Evolutionary conservation across 2,329 filamentous ascomycete genomes (phyloP).

Genomic region (Aspergillus novoparasiticus): DNA sequence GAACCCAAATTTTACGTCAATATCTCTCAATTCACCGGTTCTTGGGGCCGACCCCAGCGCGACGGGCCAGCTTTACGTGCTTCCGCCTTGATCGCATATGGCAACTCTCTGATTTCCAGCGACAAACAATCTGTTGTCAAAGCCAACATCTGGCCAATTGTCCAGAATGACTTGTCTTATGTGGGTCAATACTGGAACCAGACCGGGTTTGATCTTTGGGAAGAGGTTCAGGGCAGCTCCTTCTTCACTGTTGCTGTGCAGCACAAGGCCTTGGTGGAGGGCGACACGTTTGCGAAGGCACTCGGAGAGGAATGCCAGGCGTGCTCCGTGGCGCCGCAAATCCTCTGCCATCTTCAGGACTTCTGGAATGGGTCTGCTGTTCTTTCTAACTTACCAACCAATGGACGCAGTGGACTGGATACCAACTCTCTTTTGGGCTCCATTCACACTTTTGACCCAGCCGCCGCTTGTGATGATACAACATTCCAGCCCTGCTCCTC

Average conservation of each 20-base stretch:
- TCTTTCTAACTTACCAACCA: slow-evolving; percentile 63
- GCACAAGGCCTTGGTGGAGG: slow-evolving; percentile 62
- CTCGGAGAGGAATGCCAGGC: slow-evolving; percentile 61
- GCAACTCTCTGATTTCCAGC: slow-evolving; percentile 70
- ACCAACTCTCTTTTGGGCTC: slow-evolving; percentile 63
- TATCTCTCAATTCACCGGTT: slow-evolving; percentile 59
- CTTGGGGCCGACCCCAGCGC: slow-evolving; percentile 75
- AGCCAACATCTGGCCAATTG: slow-evolving; percentile 68
- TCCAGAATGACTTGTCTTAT: slow-evolving; percentile 73
- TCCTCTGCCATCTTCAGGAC: slow-evolving; percentile 70
- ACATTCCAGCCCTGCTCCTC: slow-evolving; percentile 78
- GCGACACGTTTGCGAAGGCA: slow-evolving; percentile 63
- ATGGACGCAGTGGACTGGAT: slow-evolving; percentile 68
- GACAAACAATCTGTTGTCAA: slow-evolving; percentile 55
- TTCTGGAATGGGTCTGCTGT: slow-evolving; percentile 71
- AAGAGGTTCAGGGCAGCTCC: slow-evolving; percentile 72
- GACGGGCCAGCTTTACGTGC: slow-evolving; percentile 77
- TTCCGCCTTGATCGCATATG: slow-evolving; percentile 70
- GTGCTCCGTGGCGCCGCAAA: slow-evolving; percentile 66
- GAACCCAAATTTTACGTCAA: slow-evolving; percentile 74
- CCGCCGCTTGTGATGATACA: slow-evolving; percentile 27
- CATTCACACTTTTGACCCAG: slow-evolving; percentile 40
- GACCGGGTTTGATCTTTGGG: slow-evolving; percentile 74
- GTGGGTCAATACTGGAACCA: slow-evolving; percentile 53
- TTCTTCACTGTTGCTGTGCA: slow-evolving; percentile 75